Base-by-base conservation (phyloP, 305 asterid species). In the Striga hermonthica region DNA sequence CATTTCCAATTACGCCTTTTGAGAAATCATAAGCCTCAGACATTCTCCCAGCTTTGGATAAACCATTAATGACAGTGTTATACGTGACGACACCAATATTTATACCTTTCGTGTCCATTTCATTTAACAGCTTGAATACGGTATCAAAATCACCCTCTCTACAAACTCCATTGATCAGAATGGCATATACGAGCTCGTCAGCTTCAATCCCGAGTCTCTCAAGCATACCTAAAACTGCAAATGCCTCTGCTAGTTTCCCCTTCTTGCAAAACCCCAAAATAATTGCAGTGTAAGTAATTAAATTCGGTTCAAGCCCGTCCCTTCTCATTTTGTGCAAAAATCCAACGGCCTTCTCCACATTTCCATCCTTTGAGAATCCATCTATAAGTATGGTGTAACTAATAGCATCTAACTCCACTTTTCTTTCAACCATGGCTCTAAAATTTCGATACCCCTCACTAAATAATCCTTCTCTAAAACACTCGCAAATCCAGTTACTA, bases 301-400 rank as follows among this genome's bases (percentile, higher is more conserved):
- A 68, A 88, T 81, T 86, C 4, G 95, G 95, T 62, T 71, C 65
- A 34, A 81, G 48, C 41, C 95, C 91, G 28, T 79, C 83, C 72
- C 72, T 86, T 53, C 75, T 79, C 95, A 91, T 91, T 84, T 66
- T 82, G 82, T 79, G 72, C 55, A 91, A 66, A 68, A 88, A 79
- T 13, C 98, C 96, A 38, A 74, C 79, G 16, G 91, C 90, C 74
- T 86, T 91, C 68, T 91, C 98, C 72, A 91, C 95, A 67, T 78
- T 57, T 40, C 96, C 96, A 37, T 83, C 83, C 78, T 88, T 88
- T 4, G 91, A 80, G 62, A 86, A 78, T 64, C 95, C 95, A 75
- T 91, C 91, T 52, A 91, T 80, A 57, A 91, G 82, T 62, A 88
- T 78, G 38, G 95, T 88, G 77, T 82, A 88, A 45, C 86, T 57